Base-by-base conservation (phyloP, 805 yeast genomes). In the Sugiyamaella floridensis region DNA sequence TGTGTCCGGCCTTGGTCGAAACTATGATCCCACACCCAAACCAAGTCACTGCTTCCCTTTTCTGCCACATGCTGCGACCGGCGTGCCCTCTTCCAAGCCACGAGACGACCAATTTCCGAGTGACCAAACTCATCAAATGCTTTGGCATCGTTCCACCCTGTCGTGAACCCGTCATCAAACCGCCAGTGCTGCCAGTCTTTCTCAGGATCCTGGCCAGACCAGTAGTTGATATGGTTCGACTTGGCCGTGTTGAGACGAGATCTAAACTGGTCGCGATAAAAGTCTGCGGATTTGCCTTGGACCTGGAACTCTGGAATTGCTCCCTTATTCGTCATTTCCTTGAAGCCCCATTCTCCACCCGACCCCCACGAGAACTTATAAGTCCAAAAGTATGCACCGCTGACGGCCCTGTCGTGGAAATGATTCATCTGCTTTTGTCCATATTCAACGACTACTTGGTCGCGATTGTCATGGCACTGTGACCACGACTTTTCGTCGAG, bases 281-380 rank as follows among this genome's bases (percentile, higher is more conserved):
- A 51, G 2, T 59, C 53, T 19, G 63, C 62, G 8, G 64, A 61
- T n/a, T 52, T 41, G 2, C 50, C 52, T 0, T 60, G 57, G 16
- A 18, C 6, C 34, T 48, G 43, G 49, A 53, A 60, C 14, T 65
- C 52, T 4, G 80, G 78, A 20, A 82, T 66, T 8, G 82, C 78
- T 0, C 88, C 89, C 49, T 71, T 69, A 19, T 83, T 81, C 18
- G 76, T 71, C 89, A 86, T 87, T 40, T 89, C 86, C 20, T 77
- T 75, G 69, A 88, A 84, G 48, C 93, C 97, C 98, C 98, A 92
- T 70, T 89, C 97, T 14, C 98, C 98, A 43, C 97, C 97, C 63
- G 83, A 85, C 1, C 97, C 97, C 53, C 81, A 75, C 64, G 85
- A 80, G 64, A 90, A 90, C 69, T 89, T 88, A 67, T 71, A 86